Conservation (phyloP, 2,329 filamentous ascomycete genomes). For the Xylaria hypoxylon region DNA sequence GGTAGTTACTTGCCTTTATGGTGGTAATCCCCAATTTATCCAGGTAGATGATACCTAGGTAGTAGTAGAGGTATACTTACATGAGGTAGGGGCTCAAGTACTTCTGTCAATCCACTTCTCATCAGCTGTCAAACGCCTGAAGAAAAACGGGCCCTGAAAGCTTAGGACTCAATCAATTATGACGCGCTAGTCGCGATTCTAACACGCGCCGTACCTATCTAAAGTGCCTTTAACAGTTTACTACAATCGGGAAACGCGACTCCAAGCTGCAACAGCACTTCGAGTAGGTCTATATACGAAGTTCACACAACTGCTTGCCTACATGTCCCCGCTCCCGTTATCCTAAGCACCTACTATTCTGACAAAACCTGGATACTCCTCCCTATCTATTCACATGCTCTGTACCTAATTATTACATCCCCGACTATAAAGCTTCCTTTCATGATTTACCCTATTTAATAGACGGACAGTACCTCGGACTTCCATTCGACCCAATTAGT, state of each 20-base stretch:
- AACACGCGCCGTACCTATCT: conserved; percentile 21
- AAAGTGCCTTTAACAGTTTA: no score
- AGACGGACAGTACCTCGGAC: conserved; percentile 12
- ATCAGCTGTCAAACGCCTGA: background rate
- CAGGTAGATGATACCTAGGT: no score
- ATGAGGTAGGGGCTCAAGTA: background rate
- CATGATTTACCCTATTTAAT: conserved; percentile 17
- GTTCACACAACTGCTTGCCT: background rate
- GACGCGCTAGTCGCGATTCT: conserved; percentile 33
- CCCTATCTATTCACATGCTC: background rate
- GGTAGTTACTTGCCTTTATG: no score
- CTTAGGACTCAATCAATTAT: background rate
- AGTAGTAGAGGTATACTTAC: background rate
- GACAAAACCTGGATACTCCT: background rate
- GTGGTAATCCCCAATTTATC: no score
- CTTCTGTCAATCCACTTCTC: background rate
- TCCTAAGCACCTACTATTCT: background rate
- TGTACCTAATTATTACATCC: background rate
- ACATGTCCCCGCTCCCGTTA: background rate
- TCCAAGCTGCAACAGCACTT: background rate
- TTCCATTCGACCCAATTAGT: conserved; percentile 3
- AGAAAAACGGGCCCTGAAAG: background rate
- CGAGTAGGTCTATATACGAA: background rate
- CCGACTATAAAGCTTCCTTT: conserved; percentile 4
- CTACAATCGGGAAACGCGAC: conserved; percentile 4